Base-by-base conservation (phyloP, 2,329 filamentous ascomycete genomes). In the Diaporthe sp. region DNA sequence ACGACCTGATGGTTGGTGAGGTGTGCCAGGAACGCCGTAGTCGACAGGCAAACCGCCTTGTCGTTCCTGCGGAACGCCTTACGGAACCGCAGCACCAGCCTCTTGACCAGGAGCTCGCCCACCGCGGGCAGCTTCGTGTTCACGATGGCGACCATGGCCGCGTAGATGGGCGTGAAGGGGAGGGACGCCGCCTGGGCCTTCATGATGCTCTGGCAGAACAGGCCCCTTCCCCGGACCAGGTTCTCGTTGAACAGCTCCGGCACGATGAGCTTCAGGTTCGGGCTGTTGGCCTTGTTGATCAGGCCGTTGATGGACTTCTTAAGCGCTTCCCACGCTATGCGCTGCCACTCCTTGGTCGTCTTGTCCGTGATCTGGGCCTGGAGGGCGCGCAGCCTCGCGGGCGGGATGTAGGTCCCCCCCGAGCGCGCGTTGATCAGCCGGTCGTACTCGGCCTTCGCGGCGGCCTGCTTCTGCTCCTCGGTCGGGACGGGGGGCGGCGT, bases 261-360 rank as follows among this genome's bases (percentile, higher is more conserved):
- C 33, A 98, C 95, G 77, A 99, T 98, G 81, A 94, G 91, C 85
- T 99, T 98, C 89, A 99, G 98, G 84, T 99, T 99, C 45, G 94
- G 95, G 73, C 96, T 94, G 85, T 98, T 98, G 87, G 98, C 94
- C 87, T 99, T 99, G 89, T 99, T 99, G 89, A 99, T 98, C 78
- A 99, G 87, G 79, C 97, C 97, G 82, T 99, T 98, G 85, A 99
- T 98, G 66, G 94, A 97, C 88, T 99, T 99, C 87, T 99, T 99
- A 81, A 99, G 87, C 17, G 96, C 96, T 85, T 99, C 97, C 97
- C 97, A 99, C 12, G 96, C 95, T 95, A 99, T 97, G 80, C 97
- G 94, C 89, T 98, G 97, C 82, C 98, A 98, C 85, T 98, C 97
- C 84, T 98, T 97, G 84, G 93, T 97, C 72, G 90, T 92, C 88